A percentile compares a stretch with the other conserved stretches of the same genome.
Evolutionary conservation across 495 filamentous ascomycete species (phyloP).

Genomic region (Bryoglossum gracile): DNA sequence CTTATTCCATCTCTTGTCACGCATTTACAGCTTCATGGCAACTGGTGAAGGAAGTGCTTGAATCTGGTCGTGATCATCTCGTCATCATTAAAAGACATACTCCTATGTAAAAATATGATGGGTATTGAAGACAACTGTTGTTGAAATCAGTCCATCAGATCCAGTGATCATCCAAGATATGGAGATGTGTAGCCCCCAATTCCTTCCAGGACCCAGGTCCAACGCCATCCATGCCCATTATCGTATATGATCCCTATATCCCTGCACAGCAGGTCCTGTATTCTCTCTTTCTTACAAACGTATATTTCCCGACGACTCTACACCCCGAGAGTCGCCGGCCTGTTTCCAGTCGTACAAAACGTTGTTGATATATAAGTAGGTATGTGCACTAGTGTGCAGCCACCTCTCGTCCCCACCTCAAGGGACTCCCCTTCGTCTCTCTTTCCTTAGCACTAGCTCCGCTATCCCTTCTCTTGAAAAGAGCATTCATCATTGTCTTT

Average conservation of each 20-base stretch:
- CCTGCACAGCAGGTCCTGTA: slow-evolving; percentile 7
- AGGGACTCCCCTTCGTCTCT: slow-evolving; percentile 13
- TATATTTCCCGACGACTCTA: background rate
- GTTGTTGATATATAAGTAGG: slow-evolving; percentile 3
- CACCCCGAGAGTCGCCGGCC: background rate
- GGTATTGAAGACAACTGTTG: background rate
- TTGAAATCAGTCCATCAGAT: background rate
- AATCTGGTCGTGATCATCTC: too few relatives aligned
- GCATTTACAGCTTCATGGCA: too few relatives aligned
- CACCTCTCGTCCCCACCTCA: slow-evolving; percentile 6
- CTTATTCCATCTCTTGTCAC: too few relatives aligned
- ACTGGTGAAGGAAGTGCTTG: too few relatives aligned
- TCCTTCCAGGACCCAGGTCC: background rate
- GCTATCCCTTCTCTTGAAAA: slow-evolving; percentile 24
- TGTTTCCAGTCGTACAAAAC: background rate
- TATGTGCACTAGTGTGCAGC: slow-evolving; percentile 2
- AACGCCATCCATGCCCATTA: background rate
- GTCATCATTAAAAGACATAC: too few relatives aligned
- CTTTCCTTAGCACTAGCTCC: slow-evolving; percentile 10
- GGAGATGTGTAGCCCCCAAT: background rate
- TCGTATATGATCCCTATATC: background rate
- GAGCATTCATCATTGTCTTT: slow-evolving; percentile 19
- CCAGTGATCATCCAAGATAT: background rate
- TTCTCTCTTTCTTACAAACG: background rate
- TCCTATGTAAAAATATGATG: background rate